Conservation (phyloP, 2,329 filamentous ascomycete genomes). For the Calonectria honghensis region DNA sequence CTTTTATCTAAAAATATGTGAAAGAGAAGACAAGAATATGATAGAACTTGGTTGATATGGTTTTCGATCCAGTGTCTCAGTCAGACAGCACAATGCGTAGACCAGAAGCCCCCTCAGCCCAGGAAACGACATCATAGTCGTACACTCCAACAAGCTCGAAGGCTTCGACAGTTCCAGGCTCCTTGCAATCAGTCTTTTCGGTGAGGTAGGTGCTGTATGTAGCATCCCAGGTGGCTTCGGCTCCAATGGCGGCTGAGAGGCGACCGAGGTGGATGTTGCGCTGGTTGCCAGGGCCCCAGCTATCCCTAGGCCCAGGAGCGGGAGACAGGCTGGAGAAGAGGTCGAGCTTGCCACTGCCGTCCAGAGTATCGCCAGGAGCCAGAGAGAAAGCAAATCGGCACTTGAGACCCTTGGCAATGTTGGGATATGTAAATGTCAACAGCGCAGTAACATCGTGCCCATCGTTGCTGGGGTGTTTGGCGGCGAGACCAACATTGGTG, state of each 20-base stretch:
- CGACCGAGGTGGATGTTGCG: conserved; percentile 16
- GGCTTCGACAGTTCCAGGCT: conserved; percentile 7
- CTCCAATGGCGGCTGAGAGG: conserved; percentile 11
- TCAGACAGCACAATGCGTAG: conserved; percentile 3
- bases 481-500: background rate
- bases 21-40: conserved; percentile 1
- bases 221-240: conserved; percentile 9
- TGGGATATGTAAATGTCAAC: conserved; percentile 13
- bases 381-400: conserved; percentile 11
- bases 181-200: conserved; percentile 13
- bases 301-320: conserved; percentile 2
- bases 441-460: background rate
- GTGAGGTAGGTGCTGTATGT: conserved; percentile 12
- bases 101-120: background rate
- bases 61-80: background rate
- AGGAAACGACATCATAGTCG: conserved; percentile 2
- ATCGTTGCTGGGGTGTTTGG: background rate
- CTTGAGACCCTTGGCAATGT: conserved; percentile 7
- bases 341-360: background rate
- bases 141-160: conserved; percentile 22
- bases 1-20: background rate
- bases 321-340: background rate
- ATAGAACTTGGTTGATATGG: background rate
- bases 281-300: conserved; percentile 17
- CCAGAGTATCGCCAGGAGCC: background rate